These are phyloP conservation scores for Medicago arabica DNA, from an alignment of 306 rosid genomes.

Conservation along the genomic window DNA sequence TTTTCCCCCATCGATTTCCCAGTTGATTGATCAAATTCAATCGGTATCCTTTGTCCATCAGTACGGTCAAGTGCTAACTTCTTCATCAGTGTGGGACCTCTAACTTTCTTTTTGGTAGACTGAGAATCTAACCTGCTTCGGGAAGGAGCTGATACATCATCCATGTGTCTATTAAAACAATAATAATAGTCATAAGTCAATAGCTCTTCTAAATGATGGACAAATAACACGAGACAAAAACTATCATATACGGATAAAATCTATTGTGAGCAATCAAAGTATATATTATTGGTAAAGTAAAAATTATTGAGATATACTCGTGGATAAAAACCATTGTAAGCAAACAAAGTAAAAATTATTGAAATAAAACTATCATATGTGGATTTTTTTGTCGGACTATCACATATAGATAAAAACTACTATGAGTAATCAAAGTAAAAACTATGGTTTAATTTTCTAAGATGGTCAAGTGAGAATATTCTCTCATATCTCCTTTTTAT, in stretches of 20 bases:
- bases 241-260: background rate
- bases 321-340: background rate
- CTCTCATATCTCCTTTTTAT: too few relatives aligned
- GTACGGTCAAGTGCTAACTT: background rate
- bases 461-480: too few relatives aligned
- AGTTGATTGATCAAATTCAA: conserved; percentile 11
- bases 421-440: too few relatives aligned
- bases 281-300: too few relatives aligned
- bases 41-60: conserved; percentile 4
- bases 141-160: background rate
- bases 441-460: too few relatives aligned
- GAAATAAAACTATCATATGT: too few relatives aligned
- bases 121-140: background rate
- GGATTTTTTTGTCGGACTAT: too few relatives aligned
- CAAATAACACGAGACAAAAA: background rate
- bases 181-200: background rate
- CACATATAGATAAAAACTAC: too few relatives aligned
- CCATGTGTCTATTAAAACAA: background rate
- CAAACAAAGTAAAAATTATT: background rate
- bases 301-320: too few relatives aligned
- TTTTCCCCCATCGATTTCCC: background rate
- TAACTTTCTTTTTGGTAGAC: conserved; percentile 2
- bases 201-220: background rate
- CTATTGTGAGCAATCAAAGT: background rate
- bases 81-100: conserved; percentile 7